A percentile compares a stretch with the other conserved stretches of the same genome.
Evolutionary conservation across 306 rosid species (phyloP).

Genomic region (Vigna radiata): DNA sequence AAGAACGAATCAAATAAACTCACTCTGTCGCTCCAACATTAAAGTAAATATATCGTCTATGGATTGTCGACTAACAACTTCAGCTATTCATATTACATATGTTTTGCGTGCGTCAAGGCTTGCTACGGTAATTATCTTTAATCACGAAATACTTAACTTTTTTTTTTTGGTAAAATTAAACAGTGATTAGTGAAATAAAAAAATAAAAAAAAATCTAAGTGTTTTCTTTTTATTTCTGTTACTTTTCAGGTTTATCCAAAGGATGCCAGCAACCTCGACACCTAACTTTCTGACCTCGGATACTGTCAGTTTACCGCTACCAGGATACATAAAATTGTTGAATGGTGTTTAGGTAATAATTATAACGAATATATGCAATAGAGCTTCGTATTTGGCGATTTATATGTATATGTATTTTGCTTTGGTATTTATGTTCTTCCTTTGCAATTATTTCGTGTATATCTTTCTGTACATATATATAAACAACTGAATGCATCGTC

Average conservation of each 20-base stretch:
- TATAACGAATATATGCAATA: background rate
- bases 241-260: constrained; percentile 48
- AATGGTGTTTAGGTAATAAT: constrained; percentile 44
- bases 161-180: background rate
- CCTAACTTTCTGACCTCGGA: constrained; percentile 8
- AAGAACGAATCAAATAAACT: constrained; percentile 65
- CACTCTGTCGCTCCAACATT: constrained; percentile 5
- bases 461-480: constrained; percentile 34
- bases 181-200: background rate
- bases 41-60: constrained; percentile 23
- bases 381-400: constrained; percentile 25
- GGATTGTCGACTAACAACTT: constrained; percentile 44
- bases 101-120: constrained; percentile 36
- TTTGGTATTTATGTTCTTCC: background rate
- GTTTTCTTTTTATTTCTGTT: background rate
- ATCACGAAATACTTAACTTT: background rate
- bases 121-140: constrained; percentile 43
- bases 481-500: background rate
- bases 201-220: background rate
- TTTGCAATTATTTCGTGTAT: constrained; percentile 20
- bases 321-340: constrained; percentile 49
- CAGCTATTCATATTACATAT: constrained; percentile 30
- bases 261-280: constrained; percentile 46
- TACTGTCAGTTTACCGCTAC: constrained; percentile 26
- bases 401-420: constrained; percentile 15